phyloP scores from a whole-genome alignment of 2,329 filamentous ascomycete genomes.

The Diplodia scrobiculata region DNA sequence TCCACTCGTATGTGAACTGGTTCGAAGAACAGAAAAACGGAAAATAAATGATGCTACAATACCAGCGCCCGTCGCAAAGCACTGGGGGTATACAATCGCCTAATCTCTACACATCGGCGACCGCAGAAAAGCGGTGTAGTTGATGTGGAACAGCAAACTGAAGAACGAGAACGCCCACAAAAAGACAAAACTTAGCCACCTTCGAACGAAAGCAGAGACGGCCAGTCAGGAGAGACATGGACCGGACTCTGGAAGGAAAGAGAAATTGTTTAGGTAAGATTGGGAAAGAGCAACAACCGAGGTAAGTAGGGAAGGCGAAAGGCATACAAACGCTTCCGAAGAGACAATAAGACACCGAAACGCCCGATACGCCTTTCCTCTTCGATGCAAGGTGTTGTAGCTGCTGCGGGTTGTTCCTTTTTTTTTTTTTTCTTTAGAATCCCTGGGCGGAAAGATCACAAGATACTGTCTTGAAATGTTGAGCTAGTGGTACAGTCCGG shows the following conservation, averaged over 20 bases:
- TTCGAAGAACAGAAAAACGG: background rate
- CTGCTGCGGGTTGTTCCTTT: too few relatives aligned
- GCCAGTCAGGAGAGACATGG: background rate
- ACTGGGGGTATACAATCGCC: background rate
- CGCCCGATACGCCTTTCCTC: background rate
- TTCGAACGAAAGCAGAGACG: background rate
- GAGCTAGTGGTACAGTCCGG: background rate
- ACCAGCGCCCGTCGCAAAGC: background rate
- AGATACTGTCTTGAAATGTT: background rate
- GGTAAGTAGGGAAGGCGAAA: too few relatives aligned
- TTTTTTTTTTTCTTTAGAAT: too few relatives aligned
- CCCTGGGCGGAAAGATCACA: too few relatives aligned
- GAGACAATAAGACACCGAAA: background rate
- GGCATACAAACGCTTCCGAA: background rate
- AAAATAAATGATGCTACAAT: background rate
- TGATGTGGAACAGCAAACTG: background rate
- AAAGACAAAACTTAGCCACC: background rate
- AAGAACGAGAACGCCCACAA: background rate
- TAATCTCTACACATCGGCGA: background rate
- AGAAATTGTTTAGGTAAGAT: background rate
- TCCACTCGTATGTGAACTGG: background rate
- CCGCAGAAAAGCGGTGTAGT: background rate
- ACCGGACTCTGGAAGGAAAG: background rate
- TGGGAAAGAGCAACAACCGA: background rate
- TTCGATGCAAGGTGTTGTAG: background rate